Conservation (phyloP, 495 filamentous ascomycete species). For the Hypomontagnella submonticulosa region DNA sequence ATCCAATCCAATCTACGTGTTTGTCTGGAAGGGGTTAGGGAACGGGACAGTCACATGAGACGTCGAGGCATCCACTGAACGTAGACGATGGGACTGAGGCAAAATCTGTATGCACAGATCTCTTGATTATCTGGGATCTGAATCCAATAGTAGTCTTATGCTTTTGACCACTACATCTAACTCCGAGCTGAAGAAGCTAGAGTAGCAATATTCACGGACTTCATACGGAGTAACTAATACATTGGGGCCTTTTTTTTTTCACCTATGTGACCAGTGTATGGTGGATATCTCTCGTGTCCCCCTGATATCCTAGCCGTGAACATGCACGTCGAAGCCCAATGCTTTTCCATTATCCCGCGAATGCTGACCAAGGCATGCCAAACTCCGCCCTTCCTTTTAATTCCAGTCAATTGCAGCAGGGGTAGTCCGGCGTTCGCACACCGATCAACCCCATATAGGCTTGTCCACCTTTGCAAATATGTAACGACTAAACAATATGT, state of each 20-base stretch:
- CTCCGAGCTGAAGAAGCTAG: constrained; percentile 11
- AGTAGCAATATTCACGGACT: constrained; percentile 23
- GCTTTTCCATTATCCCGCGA: constrained; percentile 29
- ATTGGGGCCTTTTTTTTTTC: neutral
- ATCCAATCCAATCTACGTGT: no score
- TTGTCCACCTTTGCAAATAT: neutral
- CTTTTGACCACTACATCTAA: constrained; percentile 19
- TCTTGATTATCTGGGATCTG: neutral
- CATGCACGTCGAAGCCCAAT: constrained; percentile 21
- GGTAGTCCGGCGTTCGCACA: neutral
- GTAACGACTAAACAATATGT: constrained; percentile 33
- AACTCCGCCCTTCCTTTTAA: constrained; percentile 26
- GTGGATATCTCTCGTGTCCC: constrained; percentile 21
- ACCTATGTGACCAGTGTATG: constrained; percentile 6
- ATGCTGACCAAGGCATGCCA: constrained; percentile 36
- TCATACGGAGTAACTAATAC: constrained; percentile 35
- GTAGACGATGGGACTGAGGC: no score
- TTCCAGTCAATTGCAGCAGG: constrained; percentile 1
- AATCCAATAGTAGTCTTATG: constrained; percentile 8
- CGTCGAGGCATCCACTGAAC: no score
- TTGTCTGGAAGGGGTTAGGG: no score
- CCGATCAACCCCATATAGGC: neutral
- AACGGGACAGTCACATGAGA: no score
- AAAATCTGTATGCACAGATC: no score
- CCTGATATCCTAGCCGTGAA: constrained; percentile 18